Percentiles rank a stretch among this genome's conserved stretches.
phyloP scores from a whole-genome alignment of 1,284 basidiomycete genomes.

The Salmacisia buchloeana region DNA sequence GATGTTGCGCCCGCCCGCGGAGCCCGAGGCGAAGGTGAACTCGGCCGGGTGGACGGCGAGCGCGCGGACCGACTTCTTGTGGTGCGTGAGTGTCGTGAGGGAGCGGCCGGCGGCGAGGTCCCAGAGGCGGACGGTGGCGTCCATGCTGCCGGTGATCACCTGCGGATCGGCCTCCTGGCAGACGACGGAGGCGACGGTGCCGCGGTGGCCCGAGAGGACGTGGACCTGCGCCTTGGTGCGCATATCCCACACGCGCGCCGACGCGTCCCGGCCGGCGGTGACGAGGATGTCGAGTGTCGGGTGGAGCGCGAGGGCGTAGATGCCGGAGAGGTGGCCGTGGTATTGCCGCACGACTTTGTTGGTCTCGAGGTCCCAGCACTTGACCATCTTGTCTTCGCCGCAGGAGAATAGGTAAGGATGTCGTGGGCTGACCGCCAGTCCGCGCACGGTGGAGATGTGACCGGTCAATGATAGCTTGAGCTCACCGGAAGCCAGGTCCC shows the following conservation, averaged over 20 bases:
- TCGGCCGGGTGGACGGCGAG: constrained; percentile 91
- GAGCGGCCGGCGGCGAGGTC: constrained; percentile 97
- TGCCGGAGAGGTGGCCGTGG: constrained; percentile 92
- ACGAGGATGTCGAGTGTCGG: constrained; percentile 93
- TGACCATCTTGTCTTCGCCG: constrained; percentile 98
- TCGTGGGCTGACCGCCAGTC: constrained; percentile 80
- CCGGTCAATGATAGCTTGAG: constrained; percentile 91
- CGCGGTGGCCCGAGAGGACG: constrained; percentile 85
- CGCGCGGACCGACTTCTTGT: constrained; percentile 94
- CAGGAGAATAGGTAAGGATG: constrained; percentile 97
- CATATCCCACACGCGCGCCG: constrained; percentile 98
- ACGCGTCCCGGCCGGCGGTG: constrained; percentile 88
- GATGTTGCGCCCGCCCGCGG: constrained; percentile 94
- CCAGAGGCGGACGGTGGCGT: constrained; percentile 93
- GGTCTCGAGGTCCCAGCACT: constrained; percentile 97
- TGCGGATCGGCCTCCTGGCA: constrained; percentile 95
- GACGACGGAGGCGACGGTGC: constrained; percentile 86
- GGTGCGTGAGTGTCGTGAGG: constrained; percentile 89
- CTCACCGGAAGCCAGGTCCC: constrained; percentile 93
- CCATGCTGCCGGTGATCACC: constrained; percentile 96
- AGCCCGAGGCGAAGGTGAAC: constrained; percentile 89
- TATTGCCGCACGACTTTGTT: constrained; percentile 99
- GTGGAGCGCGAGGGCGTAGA: constrained; percentile 72
- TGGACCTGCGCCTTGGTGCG: constrained; percentile 92
- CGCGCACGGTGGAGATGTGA: constrained; percentile 93